Conservation (phyloP, 768 basidiomycete species). For the Agaricus sinodeliciosus region DNA sequence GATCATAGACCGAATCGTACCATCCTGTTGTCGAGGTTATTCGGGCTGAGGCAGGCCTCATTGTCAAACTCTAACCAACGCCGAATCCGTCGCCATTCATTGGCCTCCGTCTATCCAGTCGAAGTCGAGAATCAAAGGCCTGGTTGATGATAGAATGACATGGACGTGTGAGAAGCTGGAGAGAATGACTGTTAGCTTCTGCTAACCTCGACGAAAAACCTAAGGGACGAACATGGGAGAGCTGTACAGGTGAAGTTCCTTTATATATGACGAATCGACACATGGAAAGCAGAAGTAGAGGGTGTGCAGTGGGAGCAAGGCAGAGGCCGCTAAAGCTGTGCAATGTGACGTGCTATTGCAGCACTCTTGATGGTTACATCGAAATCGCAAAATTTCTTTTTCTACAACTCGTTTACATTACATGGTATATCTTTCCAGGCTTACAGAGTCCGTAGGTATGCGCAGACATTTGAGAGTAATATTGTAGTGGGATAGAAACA, state of each 20-base stretch:
- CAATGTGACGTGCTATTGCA: neutral
- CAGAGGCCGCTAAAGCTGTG: neutral
- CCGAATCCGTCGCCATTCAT: conserved; percentile 97
- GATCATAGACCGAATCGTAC: conserved; percentile 86
- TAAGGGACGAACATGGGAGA: conserved; percentile 62
- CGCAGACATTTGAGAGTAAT: neutral
- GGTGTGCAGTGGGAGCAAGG: too few relatives aligned
- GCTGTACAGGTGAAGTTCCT: conserved; percentile 86
- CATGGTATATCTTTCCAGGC: neutral
- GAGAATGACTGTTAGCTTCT: neutral
- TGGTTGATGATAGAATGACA: conserved; percentile 97
- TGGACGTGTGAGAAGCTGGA: conserved; percentile 83
- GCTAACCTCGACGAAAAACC: conserved; percentile 2
- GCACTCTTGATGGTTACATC: conserved; percentile 16
- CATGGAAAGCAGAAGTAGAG: conserved; percentile 34
- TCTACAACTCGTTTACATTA: neutral
- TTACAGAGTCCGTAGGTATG: neutral
- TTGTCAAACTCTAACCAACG: conserved; percentile 52
- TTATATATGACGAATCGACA: conserved; percentile 95
- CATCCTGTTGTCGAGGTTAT: conserved; percentile 49
- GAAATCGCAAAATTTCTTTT: conserved; percentile 16
- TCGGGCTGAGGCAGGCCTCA: neutral
- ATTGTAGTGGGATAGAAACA: too few relatives aligned
- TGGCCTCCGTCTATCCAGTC: conserved; percentile 74
- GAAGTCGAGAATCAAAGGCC: conserved; percentile 89